Percentiles rank a stretch among this genome's conserved stretches.
These are phyloP conservation scores for Dacryopinax primogenitus DNA, from an alignment of 768 basidiomycete species.

Conservation along the genomic window DNA sequence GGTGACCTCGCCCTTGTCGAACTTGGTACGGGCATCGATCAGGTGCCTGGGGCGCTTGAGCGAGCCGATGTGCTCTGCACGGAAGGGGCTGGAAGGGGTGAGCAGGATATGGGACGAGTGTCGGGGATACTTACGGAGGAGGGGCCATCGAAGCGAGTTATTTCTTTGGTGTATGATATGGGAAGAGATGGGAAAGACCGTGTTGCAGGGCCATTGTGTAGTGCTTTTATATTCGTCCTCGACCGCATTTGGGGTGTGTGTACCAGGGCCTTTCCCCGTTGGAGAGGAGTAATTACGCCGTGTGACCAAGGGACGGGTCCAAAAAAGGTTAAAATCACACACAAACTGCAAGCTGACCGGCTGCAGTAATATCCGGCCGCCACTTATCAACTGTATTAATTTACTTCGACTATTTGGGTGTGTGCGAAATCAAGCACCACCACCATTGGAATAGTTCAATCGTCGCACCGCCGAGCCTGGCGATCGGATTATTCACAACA, in stretches of 20 bases:
- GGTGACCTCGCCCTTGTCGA: slow-evolving; percentile 46
- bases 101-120: not conserved
- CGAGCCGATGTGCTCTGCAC: slow-evolving; percentile 22
- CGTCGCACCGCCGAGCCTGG: no score
- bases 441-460: no score
- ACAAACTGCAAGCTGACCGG: not conserved
- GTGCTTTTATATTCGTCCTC: not conserved
- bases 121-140: not conserved
- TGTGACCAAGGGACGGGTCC: not conserved
- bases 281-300: no score
- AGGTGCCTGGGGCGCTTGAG: slow-evolving; percentile 15
- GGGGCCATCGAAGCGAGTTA: not conserved
- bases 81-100: slow-evolving; percentile 16
- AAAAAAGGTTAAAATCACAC: not conserved
- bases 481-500: no score
- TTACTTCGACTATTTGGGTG: no score
- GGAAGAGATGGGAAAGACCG: no score
- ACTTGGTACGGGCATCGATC: not conserved
- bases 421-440: no score
- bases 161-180: not conserved
- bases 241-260: not conserved
- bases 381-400: not conserved
- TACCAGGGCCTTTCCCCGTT: no score
- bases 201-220: no score
- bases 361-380: not conserved